These are phyloP conservation scores for Pseudogymnoascus sp. DNA, from an alignment of 2,329 filamentous ascomycete species.

Conservation along the genomic window DNA sequence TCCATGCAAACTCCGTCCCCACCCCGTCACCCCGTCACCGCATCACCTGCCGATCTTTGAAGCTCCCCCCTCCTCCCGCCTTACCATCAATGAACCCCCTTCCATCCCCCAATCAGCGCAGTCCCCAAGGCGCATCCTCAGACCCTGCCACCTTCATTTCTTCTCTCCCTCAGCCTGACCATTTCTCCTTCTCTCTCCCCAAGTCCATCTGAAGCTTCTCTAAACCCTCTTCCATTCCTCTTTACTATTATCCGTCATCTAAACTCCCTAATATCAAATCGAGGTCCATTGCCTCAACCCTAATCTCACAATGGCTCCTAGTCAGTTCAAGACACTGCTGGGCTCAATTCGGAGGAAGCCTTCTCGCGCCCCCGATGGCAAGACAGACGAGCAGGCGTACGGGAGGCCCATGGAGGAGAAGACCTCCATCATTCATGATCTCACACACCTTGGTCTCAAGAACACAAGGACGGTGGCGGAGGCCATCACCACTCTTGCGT, in stretches of 20 bases:
- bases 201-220: background rate
- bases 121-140: background rate
- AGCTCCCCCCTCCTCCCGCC: background rate
- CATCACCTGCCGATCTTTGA: background rate
- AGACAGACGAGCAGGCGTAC: conserved; percentile 34
- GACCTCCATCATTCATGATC: conserved; percentile 35
- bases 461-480: conserved; percentile 34
- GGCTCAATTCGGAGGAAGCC: conserved; percentile 42
- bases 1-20: background rate
- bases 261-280: background rate
- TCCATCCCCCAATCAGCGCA: background rate
- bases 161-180: background rate
- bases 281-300: background rate
- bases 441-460: conserved; percentile 34
- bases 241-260: background rate
- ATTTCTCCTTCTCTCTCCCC: background rate
- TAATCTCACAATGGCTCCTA: conserved; percentile 21
- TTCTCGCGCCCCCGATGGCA: conserved; percentile 40
- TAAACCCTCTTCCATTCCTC: background rate
- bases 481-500: conserved; percentile 37
- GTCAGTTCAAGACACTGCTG: conserved; percentile 36
- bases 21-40: background rate
- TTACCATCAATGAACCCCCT: background rate
- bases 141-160: background rate
- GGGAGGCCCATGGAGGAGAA: conserved; percentile 29